phyloP scores from a whole-genome alignment of 2,329 filamentous ascomycete species.

The Trichoderma hamatum region DNA sequence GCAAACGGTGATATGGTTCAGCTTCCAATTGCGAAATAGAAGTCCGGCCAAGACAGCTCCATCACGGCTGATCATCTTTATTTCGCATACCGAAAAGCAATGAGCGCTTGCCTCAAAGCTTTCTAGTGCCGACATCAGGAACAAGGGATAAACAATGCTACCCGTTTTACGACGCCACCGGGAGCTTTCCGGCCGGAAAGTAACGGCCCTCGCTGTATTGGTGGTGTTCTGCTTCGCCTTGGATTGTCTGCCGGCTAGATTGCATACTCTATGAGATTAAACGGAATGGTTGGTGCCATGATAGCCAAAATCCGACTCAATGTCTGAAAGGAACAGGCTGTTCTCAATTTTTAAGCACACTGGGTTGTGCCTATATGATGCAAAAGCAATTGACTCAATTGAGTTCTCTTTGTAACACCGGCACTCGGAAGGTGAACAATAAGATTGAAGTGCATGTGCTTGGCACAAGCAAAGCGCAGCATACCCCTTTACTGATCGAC shows the following conservation, averaged over 20 bases:
- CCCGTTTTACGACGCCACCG: not conserved
- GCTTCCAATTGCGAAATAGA: not conserved
- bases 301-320: not conserved
- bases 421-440: not conserved
- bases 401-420: not conserved
- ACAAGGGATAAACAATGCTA: not conserved
- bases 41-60: not conserved
- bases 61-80: not conserved
- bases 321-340: not conserved
- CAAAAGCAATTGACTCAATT: not conserved
- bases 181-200: not conserved
- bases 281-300: not conserved
- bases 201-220: not conserved
- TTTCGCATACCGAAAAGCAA: not conserved
- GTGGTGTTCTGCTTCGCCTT: not conserved
- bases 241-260: not conserved
- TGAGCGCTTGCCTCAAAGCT: not conserved
- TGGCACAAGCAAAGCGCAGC: too few relatives aligned
- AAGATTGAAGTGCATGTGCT: not conserved
- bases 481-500: not conserved
- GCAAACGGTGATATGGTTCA: not conserved
- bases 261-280: not conserved
- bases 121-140: constrained; percentile 4
- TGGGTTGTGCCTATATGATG: not conserved
- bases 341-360: not conserved